Evolutionary conservation across 257 asterid genomes (phyloP).

Genomic region (Gentiana macrophylla): DNA sequence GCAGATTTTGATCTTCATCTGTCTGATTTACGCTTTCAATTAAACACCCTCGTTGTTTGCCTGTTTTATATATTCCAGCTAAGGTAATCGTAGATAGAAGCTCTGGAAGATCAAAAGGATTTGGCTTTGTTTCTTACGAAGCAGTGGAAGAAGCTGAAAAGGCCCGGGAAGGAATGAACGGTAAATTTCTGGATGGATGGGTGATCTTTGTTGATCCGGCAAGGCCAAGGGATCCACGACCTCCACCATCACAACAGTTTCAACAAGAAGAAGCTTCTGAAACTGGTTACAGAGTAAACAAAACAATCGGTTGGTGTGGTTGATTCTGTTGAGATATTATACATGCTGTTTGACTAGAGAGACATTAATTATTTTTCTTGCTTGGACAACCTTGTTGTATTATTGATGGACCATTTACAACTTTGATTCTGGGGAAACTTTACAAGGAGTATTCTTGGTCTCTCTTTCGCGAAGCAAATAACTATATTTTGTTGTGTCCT

Average conservation of each 20-base stretch:
- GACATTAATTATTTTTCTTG: conserved; percentile 2
- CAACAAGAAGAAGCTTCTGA: conserved; percentile 27
- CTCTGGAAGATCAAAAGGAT: conserved; percentile 89
- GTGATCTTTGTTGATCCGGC: conserved; percentile 96
- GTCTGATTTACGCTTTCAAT: not conserved
- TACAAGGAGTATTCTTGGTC: not conserved
- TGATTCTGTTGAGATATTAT: conserved; percentile 2
- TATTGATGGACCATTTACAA: not conserved
- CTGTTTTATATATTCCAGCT: conserved; percentile 33
- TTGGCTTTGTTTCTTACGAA: conserved; percentile 71
- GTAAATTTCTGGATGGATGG: conserved; percentile 90
- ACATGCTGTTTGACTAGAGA: not conserved
- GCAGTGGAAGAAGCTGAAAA: conserved; percentile 83
- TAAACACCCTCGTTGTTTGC: not conserved
- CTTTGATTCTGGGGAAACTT: conserved; percentile 4
- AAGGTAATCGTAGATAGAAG: conserved; percentile 68
- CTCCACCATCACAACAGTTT: conserved; percentile 39
- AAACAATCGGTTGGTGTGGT: conserved; percentile 82
- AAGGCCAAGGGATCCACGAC: conserved; percentile 56
- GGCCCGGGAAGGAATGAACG: conserved; percentile 85
- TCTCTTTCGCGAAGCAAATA: not conserved
- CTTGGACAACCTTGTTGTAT: not conserved
- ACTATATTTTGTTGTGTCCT: not conserved
- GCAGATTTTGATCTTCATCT: not conserved
- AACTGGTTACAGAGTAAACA: conserved; percentile 59